phyloP scores from a whole-genome alignment of 2,329 filamentous ascomycete genomes.

The Aspergillus texensis region DNA sequence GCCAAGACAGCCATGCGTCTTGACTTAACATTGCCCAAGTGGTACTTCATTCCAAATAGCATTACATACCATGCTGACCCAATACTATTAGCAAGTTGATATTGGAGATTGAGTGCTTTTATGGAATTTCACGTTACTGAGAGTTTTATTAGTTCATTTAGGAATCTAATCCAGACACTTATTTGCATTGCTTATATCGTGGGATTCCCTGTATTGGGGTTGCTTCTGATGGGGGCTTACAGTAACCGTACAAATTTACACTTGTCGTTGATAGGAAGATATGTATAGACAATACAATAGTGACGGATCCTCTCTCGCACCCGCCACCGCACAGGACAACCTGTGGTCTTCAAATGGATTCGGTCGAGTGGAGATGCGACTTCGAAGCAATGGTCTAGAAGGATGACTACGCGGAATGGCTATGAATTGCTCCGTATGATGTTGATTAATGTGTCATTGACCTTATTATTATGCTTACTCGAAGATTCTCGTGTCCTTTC shows the following conservation, averaged over 20 bases:
- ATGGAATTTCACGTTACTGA: background rate
- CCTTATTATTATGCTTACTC: slow-evolving; percentile 5
- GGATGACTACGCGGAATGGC: slow-evolving; percentile 10
- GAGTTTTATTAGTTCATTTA: background rate
- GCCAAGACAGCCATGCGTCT: background rate
- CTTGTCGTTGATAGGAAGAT: background rate
- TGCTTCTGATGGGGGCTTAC: background rate
- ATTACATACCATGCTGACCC: slow-evolving; percentile 7
- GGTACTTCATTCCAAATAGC: slow-evolving; percentile 9
- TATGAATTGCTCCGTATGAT: slow-evolving; percentile 13
- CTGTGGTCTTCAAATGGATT: slow-evolving; percentile 9
- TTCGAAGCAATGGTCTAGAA: slow-evolving; percentile 12
- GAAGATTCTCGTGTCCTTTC: background rate
- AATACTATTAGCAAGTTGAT: background rate
- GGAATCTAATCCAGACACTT: too few relatives aligned
- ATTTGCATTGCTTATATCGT: too few relatives aligned
- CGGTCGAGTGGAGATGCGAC: slow-evolving; percentile 17
- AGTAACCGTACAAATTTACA: background rate
- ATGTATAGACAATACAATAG: background rate
- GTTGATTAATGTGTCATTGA: slow-evolving; percentile 9
- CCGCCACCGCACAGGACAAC: slow-evolving; percentile 24
- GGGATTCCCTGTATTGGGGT: background rate
- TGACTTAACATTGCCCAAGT: background rate
- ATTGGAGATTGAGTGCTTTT: background rate
- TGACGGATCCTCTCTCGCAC: slow-evolving; percentile 7